Evolutionary conservation across 192 early-diverging fungal species (phyloP), one percentile per base, ranked within the genome.

Genomic region (Irineochytrium annulatum): DNA sequence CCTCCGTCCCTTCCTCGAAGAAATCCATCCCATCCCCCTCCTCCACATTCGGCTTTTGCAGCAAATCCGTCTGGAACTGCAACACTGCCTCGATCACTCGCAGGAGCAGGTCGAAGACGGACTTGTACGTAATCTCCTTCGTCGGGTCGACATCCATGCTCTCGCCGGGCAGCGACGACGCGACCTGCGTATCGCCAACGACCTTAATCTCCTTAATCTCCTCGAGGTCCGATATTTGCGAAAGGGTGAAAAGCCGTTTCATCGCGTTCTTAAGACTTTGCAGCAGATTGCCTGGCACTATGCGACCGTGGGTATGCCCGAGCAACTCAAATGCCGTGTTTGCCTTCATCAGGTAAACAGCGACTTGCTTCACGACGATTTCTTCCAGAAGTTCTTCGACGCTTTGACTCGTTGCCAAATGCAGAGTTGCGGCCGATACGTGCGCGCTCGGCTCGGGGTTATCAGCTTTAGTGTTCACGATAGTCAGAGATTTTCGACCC

Each of bases 351-450:
- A 35, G 0, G 0, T 32, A 31, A 0, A 49, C 55, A 13, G 41
- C 22, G 3, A 22, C n/a, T n/a, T n/a, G 26, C 39, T 45, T 49
- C 0, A 67, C 39, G 6, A 62, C 27, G 17, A 72, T 55, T 4
- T 60, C 59, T n/a, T 72, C 70, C 3, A 51, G 56, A 13, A 72
- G 31, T 43, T 72, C 70, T 29, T 62, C 58, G n/a, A 72, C 41
- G 27, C 65, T 67, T 26, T 60, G n/a, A 19, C 17, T 62, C 26
- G 64, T 44, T 2, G 52, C 34, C 17, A 39, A 33, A 34, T 44
- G 54, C 26, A 64, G 37, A 16, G 39, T 65, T 19, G 45, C 34
- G 24, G 61, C 56, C 26, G 53, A 63, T 49, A 24, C 8, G 65
- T 34, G 43, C 37, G 14, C 49, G 24, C 46, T 60, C 32, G 1